Percentiles rank a stretch among this genome's conserved stretches.
Evolutionary conservation across 2,329 filamentous ascomycete genomes (phyloP).

Genomic region (Pyrenophora teres): DNA sequence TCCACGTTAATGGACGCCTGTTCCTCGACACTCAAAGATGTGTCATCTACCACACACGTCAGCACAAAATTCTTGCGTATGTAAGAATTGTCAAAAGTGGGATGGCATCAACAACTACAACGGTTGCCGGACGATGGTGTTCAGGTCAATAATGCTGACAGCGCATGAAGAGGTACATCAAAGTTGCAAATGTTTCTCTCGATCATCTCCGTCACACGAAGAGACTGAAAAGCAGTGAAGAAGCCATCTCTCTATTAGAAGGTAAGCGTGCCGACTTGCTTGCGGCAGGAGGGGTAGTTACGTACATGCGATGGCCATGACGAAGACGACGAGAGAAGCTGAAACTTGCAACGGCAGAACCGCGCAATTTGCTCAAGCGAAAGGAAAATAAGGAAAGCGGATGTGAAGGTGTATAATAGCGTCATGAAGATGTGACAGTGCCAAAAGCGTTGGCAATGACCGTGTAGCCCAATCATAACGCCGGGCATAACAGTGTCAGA

Average conservation of each 20-base stretch:
- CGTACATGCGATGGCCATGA: slow-evolving; percentile 53
- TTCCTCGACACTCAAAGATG: slow-evolving; percentile 62
- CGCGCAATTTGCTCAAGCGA: slow-evolving; percentile 40
- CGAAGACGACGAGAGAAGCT: slow-evolving; percentile 52
- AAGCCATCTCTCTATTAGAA: slow-evolving; percentile 51
- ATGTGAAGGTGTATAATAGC: slow-evolving; percentile 38
- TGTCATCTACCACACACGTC: slow-evolving; percentile 62
- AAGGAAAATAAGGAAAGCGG: slow-evolving; percentile 31
- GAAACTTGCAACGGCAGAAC: slow-evolving; percentile 43
- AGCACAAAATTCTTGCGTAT: slow-evolving; percentile 39
- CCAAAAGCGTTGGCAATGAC: slow-evolving; percentile 34
- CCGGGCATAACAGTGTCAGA: slow-evolving; percentile 43
- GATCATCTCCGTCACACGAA: slow-evolving; percentile 49
- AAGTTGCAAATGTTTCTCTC: slow-evolving; percentile 34
- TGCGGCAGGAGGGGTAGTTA: slow-evolving; percentile 50
- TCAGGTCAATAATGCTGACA: slow-evolving; percentile 19
- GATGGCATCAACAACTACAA: slow-evolving; percentile 19
- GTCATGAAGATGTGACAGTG: slow-evolving; percentile 41
- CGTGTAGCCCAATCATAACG: slow-evolving; percentile 41
- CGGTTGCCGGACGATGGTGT: slow-evolving; percentile 20
- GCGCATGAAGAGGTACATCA: slow-evolving; percentile 38
- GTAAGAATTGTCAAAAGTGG: slow-evolving; percentile 1
- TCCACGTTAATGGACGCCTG: slow-evolving; percentile 69
- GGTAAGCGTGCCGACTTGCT: slow-evolving; percentile 48
- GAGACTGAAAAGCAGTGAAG: slow-evolving; percentile 34